phyloP scores from a whole-genome alignment of 495 filamentous ascomycete genomes.

The Penicillium lividum region DNA sequence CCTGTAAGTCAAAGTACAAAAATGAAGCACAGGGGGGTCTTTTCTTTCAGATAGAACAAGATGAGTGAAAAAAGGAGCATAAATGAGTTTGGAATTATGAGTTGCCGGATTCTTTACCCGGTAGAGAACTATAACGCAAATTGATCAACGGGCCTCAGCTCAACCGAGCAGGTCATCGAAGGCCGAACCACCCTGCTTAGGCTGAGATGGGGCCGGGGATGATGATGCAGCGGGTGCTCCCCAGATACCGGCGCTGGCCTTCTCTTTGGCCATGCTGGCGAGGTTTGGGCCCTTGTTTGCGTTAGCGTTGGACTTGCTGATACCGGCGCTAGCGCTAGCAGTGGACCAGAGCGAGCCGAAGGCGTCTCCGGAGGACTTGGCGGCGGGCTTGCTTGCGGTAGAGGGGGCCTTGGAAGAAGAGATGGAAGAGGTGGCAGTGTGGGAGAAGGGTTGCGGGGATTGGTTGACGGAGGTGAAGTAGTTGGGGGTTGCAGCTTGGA shows the following conservation, averaged over 20 bases:
- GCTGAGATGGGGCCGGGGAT: conserved; percentile 30
- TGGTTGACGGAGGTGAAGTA: conserved; percentile 78
- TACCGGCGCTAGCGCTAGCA: conserved; percentile 70
- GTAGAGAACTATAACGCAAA: background rate
- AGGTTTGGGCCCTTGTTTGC: conserved; percentile 72
- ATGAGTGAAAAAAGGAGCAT: conserved; percentile 5
- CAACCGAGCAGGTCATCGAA: conserved; percentile 69
- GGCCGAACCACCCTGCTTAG: conserved; percentile 45
- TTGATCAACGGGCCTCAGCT: conserved; percentile 11
- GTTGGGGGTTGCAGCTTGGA: conserved; percentile 80
- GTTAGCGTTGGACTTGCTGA: conserved; percentile 71
- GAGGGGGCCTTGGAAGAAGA: conserved; percentile 42
- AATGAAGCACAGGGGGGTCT: conserved; percentile 1
- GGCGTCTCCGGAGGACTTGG: conserved; percentile 67
- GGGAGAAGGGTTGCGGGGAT: conserved; percentile 30
- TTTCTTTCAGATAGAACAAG: background rate
- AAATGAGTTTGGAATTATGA: conserved; percentile 12
- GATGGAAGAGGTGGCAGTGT: conserved; percentile 34
- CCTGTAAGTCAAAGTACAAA: background rate
- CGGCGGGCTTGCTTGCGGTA: conserved; percentile 40
- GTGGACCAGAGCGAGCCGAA: conserved; percentile 85
- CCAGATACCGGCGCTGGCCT: conserved; percentile 93
- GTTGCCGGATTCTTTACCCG: conserved; percentile 8
- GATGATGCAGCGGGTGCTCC: conserved; percentile 58
- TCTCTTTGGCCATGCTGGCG: conserved; percentile 93